These are phyloP conservation scores for Rutstroemia sp. DNA, from an alignment of 2,329 filamentous ascomycete species.

Conservation along the genomic window DNA sequence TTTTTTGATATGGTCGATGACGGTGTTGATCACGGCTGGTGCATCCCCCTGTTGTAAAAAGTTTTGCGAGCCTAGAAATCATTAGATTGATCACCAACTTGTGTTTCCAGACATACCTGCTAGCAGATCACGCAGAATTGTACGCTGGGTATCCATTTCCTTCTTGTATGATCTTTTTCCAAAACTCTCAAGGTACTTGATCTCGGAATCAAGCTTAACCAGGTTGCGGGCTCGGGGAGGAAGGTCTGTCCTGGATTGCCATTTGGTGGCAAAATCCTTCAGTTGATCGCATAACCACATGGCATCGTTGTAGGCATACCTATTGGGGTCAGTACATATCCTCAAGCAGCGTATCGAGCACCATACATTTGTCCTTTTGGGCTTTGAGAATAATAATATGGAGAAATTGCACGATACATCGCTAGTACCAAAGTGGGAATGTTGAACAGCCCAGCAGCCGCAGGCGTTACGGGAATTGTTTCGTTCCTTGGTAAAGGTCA, in stretches of 20 bases:
- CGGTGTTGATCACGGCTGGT: constrained; percentile 44
- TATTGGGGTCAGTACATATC: constrained; percentile 22
- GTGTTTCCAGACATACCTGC: constrained; percentile 35
- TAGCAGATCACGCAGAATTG: constrained; percentile 52
- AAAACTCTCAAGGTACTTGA: constrained; percentile 51
- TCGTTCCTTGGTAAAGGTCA: constrained; percentile 31
- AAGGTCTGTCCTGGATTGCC: constrained; percentile 48
- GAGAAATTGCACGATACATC: constrained; percentile 72
- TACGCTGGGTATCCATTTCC: constrained; percentile 54
- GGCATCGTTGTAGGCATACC: constrained; percentile 62
- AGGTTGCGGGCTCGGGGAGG: constrained; percentile 43
- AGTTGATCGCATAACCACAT: constrained; percentile 55
- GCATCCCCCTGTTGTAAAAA: constrained; percentile 49
- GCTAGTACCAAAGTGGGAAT: constrained; percentile 67
- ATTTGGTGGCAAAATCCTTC: constrained; percentile 39
- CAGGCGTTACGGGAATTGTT: constrained; percentile 53
- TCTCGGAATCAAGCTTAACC: constrained; percentile 52
- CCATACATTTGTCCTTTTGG: constrained; percentile 57
- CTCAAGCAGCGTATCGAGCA: background rate
- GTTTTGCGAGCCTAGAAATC: constrained; percentile 42
- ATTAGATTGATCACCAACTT: background rate
- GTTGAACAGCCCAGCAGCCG: constrained; percentile 61
- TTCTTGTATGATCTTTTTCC: constrained; percentile 54
- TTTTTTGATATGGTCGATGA: constrained; percentile 44
- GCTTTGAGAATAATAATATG: constrained; percentile 62